Evolutionary conservation across 306 rosid genomes (phyloP), one percentile per base, ranked within the genome.

Genomic region (Astragalus membranaceus): DNA sequence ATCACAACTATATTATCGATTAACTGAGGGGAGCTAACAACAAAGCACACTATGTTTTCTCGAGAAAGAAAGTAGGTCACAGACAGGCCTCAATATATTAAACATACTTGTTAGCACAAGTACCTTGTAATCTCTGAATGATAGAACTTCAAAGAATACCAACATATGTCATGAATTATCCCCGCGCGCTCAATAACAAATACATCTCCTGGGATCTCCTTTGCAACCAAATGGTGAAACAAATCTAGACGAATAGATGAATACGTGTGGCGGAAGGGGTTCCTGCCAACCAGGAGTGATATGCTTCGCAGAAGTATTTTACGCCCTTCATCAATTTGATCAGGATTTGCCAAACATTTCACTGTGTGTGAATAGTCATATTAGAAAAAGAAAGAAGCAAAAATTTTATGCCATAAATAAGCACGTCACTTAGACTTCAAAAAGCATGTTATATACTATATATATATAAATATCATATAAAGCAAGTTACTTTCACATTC

Each of bases 131-230:
- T 66, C 39, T 80, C 69, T 17, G 75, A 75, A 57, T 33, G 5
- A 20, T 20, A 20, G 23, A 20, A 20, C 23, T 20, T 20, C 23
- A 92, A 77, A 51, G 84, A 85, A 78, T 84, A 64, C 86, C 85
- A 85, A 74, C 94, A 75, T 73, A 87, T 72, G 55, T 74, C 80
- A 74, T 82, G 74, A 51, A 92, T 71, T 75, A 85, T 37, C 58
- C 80, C 88, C 30, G 96, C 96, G 35, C 89, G 95, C 74, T 92
- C 96, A 42, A 89, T 79, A 51, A 83, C 73, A 74, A 89, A 86
- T 39, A 74, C 75, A 78, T 92, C 97, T 80, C 84, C 86, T 0
- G 78, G 77, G 63, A 82, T 72, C 84, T 85, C 94, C 78, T 78
- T 85, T 53, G 86, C 88, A 75, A 82, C 76, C 49, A 74, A 68